These are phyloP conservation scores for Thelephora ganbajun DNA, from an alignment of 768 basidiomycete genomes.

Conservation along the genomic window DNA sequence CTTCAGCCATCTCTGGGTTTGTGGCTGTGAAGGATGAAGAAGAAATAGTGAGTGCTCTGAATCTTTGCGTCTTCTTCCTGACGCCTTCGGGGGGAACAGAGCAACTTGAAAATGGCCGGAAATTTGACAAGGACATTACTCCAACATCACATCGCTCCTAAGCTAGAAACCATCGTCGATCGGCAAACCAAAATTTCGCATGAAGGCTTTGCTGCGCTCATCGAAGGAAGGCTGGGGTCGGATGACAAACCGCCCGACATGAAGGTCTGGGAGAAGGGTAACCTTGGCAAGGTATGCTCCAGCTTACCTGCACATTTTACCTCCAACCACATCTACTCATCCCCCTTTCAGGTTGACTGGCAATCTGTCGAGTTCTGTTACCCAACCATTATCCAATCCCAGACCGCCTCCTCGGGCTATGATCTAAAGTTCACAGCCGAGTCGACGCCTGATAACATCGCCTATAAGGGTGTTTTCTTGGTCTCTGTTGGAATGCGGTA, in stretches of 20 bases:
- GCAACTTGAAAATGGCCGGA: slow-evolving; percentile 61
- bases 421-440: slow-evolving; percentile 81
- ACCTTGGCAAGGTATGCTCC: slow-evolving; percentile 47
- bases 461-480: slow-evolving; percentile 79
- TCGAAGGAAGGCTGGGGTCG: slow-evolving; percentile 72
- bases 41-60: slow-evolving; percentile 54
- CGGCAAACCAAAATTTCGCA: slow-evolving; percentile 85
- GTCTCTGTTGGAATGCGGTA: slow-evolving; percentile 83
- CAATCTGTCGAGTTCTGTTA: slow-evolving; percentile 87
- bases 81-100: slow-evolving; percentile 28
- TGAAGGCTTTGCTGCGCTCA: slow-evolving; percentile 69
- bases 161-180: slow-evolving; percentile 84
- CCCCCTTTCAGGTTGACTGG: slow-evolving; percentile 62
- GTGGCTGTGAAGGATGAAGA: slow-evolving; percentile 87
- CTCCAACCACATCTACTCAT: slow-evolving; percentile 3
- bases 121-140: slow-evolving; percentile 77
- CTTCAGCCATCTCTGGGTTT: slow-evolving; percentile 56
- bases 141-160: slow-evolving; percentile 72
- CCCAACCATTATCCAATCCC: slow-evolving; percentile 91
- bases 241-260: slow-evolving; percentile 77
- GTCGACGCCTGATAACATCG: slow-evolving; percentile 71
- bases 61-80: background rate
- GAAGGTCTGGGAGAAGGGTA: slow-evolving; percentile 79
- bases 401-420: slow-evolving; percentile 69
- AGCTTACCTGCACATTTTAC: background rate